These are phyloP conservation scores for Fusarium metavorans DNA, from an alignment of 2,329 filamentous ascomycete genomes.

Conservation along the genomic window DNA sequence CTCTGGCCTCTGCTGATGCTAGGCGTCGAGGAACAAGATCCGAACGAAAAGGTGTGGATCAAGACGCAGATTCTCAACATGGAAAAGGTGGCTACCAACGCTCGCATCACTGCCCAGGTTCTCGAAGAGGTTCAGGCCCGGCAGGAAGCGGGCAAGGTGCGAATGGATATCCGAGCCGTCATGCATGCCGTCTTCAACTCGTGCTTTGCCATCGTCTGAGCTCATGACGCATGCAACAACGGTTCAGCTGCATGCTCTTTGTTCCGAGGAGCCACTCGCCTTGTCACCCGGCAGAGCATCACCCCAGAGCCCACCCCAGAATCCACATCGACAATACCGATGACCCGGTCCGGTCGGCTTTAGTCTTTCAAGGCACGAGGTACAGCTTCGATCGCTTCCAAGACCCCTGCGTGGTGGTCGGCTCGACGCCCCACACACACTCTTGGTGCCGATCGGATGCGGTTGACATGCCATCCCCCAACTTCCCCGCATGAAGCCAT, in stretches of 20 bases:
- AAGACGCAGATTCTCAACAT: conserved; percentile 60
- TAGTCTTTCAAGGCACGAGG: background rate
- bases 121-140: conserved; percentile 59
- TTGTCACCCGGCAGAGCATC: background rate
- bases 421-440: conserved; percentile 43
- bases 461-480: conserved; percentile 31
- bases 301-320: conserved; percentile 2
- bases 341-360: conserved; percentile 10
- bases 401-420: conserved; percentile 31
- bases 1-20: conserved; percentile 69
- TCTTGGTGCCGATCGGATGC: conserved; percentile 44
- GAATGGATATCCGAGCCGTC: conserved; percentile 59
- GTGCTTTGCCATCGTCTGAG: conserved; percentile 63
- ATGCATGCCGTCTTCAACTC: conserved; percentile 63
- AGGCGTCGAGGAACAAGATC: conserved; percentile 65
- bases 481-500: conserved; percentile 42
- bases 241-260: background rate
- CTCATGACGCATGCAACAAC: background rate
- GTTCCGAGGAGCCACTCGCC: background rate
- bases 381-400: conserved; percentile 10
- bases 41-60: conserved; percentile 63
- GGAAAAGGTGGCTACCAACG: conserved; percentile 59
- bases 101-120: conserved; percentile 59
- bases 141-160: conserved; percentile 54
- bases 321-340: background rate